These are phyloP conservation scores for Penicillium vulpinum DNA, from an alignment of 2,329 filamentous ascomycete genomes.

Conservation along the genomic window DNA sequence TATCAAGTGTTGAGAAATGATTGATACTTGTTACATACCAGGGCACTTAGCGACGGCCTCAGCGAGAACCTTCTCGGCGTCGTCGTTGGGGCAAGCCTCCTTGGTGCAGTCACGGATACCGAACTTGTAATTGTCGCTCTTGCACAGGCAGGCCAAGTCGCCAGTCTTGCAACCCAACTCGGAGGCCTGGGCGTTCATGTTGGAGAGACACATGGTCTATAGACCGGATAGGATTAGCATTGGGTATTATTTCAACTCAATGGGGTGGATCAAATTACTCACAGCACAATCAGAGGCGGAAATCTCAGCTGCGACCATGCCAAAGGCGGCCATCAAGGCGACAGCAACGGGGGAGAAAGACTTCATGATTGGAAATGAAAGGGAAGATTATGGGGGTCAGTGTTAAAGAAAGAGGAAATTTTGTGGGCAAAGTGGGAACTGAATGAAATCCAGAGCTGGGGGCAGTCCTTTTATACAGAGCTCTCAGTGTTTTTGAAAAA, in stretches of 20 bases:
- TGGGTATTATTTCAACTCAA: not conserved
- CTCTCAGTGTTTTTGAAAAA: too few relatives aligned
- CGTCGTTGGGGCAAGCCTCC: slow-evolving; percentile 45
- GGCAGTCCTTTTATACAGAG: slow-evolving; percentile 22
- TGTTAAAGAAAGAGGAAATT: not conserved
- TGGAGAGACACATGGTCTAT: slow-evolving; percentile 48
- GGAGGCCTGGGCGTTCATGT: slow-evolving; percentile 44
- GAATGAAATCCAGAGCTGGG: not conserved
- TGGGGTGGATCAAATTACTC: slow-evolving; percentile 10
- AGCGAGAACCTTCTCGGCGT: slow-evolving; percentile 33
- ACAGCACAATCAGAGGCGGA: slow-evolving; percentile 35
- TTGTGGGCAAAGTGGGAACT: not conserved
- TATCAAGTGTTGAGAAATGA: not conserved
- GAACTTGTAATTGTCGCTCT: slow-evolving; percentile 41
- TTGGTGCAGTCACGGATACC: slow-evolving; percentile 50
- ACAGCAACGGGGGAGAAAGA: slow-evolving; percentile 31
- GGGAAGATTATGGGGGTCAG: not conserved
- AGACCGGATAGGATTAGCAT: not conserved
- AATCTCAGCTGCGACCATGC: slow-evolving; percentile 27
- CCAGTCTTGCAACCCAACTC: slow-evolving; percentile 41
- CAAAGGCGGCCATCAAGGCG: slow-evolving; percentile 31
- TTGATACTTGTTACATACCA: slow-evolving; percentile 16
- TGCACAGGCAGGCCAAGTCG: slow-evolving; percentile 46
- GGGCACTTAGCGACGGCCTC: slow-evolving; percentile 41
- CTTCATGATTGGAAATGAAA: slow-evolving; percentile 30